A percentile compares a stretch with the other conserved stretches of the same genome.
Evolutionary conservation across 2,329 filamentous ascomycete genomes (phyloP).

Genomic region (Hymenotorrendiella dingleyae): DNA sequence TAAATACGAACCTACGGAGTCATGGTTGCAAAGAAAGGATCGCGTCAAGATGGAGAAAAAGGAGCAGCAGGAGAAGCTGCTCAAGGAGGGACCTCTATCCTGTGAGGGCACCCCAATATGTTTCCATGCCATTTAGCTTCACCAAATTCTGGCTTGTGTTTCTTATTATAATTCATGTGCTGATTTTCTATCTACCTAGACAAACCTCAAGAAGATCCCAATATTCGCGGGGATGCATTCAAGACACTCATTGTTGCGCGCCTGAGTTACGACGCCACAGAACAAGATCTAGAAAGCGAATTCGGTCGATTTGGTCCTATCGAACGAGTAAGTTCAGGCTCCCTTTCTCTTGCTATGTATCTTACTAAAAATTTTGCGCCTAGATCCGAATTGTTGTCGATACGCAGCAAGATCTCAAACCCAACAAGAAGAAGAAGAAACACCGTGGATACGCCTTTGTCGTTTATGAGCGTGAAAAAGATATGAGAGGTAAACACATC

Average conservation of each 20-base stretch:
- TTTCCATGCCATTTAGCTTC: slow-evolving; percentile 23
- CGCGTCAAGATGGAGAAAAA: slow-evolving; percentile 78
- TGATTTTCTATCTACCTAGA: slow-evolving; percentile 43
- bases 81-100: slow-evolving; percentile 26
- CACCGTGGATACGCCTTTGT: slow-evolving; percentile 94
- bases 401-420: slow-evolving; percentile 60
- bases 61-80: slow-evolving; percentile 52
- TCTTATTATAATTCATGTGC: too few species aligned
- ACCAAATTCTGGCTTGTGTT: slow-evolving; percentile 15
- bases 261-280: slow-evolving; percentile 81
- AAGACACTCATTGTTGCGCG: slow-evolving; percentile 91
- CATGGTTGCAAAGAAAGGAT: slow-evolving; percentile 84
- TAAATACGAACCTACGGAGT: slow-evolving; percentile 76
- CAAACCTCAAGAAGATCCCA: slow-evolving; percentile 77
- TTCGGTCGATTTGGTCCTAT: slow-evolving; percentile 92
- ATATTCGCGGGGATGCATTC: slow-evolving; percentile 88
- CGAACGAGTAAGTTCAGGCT: slow-evolving; percentile 63
- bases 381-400: slow-evolving; percentile 86
- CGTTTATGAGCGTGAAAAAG: slow-evolving; percentile 93
- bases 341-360: too few species aligned
- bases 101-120: slow-evolving; percentile 28
- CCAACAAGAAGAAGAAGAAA: slow-evolving; percentile 72
- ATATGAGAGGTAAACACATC: slow-evolving; percentile 90
- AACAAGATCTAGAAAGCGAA: slow-evolving; percentile 85
- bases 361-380: slow-evolving; percentile 15